These are phyloP conservation scores for Xanthoconium purpureum DNA, from an alignment of 768 basidiomycete species.

Conservation along the genomic window DNA sequence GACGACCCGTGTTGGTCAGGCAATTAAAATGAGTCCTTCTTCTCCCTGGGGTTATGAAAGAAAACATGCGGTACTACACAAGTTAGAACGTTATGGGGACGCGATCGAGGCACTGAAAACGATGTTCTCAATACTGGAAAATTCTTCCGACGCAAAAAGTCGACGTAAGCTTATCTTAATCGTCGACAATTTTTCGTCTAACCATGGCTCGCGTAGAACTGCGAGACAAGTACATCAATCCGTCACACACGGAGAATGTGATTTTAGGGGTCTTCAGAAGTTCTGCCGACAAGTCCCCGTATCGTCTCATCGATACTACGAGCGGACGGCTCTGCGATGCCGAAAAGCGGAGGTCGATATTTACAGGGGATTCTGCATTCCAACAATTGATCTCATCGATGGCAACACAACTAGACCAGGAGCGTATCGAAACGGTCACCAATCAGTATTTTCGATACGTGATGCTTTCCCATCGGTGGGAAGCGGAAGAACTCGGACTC, in stretches of 20 bases:
- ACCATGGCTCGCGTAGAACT: conserved; percentile 1
- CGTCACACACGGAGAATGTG: neutral
- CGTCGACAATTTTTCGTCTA: neutral
- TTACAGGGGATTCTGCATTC: conserved; percentile 9
- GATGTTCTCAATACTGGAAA: conserved; percentile 12
- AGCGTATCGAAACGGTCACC: conserved; percentile 5
- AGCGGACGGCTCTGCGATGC: conserved; percentile 18
- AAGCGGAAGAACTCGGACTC: conserved; percentile 7
- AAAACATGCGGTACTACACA: conserved; percentile 12
- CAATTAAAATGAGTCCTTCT: conserved; percentile 3
- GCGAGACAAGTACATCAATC: conserved; percentile 9
- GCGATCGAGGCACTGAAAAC: conserved; percentile 6
- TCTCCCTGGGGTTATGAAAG: conserved; percentile 17
- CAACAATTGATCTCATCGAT: conserved; percentile 16
- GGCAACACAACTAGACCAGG: conserved; percentile 1
- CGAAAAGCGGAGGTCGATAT: conserved; percentile 11
- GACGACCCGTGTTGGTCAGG: conserved; percentile 1
- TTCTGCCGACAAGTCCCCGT: neutral
- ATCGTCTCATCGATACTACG: conserved; percentile 22
- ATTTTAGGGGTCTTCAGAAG: neutral
- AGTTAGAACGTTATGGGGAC: conserved; percentile 7
- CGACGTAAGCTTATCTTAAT: conserved; percentile 5
- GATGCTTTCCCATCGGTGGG: conserved; percentile 27
- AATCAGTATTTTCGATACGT: conserved; percentile 12
- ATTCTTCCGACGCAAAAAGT: conserved; percentile 6